These are phyloP conservation scores for Darksidea phi DNA, from an alignment of 495 filamentous ascomycete genomes.

Conservation along the genomic window DNA sequence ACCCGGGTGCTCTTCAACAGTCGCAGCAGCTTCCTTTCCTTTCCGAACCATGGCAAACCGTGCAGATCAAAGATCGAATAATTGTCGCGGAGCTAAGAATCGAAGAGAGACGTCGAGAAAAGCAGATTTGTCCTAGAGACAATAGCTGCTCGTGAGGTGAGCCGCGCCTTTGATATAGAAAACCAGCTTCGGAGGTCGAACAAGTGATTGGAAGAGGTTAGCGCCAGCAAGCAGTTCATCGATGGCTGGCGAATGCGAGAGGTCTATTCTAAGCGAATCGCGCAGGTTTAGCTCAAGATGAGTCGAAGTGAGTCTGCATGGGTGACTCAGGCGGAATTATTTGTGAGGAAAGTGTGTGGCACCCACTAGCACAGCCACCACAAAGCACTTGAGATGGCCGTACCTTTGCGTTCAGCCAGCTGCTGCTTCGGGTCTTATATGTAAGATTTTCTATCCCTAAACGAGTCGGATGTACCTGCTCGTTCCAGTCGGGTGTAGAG, in stretches of 20 bases:
- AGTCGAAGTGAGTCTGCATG: conserved; percentile 15
- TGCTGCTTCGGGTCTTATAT: too few relatives aligned
- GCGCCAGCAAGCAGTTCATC: neutral
- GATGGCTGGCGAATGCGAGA: neutral
- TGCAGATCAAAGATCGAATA: neutral
- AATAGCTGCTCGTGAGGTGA: neutral
- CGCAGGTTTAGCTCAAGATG: neutral
- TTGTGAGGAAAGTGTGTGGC: too few relatives aligned
- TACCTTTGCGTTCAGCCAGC: too few relatives aligned
- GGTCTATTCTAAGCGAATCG: neutral
- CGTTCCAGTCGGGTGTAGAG: too few relatives aligned
- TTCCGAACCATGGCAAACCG: conserved; percentile 25
- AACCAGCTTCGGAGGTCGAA: neutral
- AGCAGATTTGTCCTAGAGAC: neutral
- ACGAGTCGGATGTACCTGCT: too few relatives aligned
- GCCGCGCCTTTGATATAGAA: neutral
- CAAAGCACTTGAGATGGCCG: too few relatives aligned
- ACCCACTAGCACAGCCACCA: too few relatives aligned
- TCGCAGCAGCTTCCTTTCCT: conserved; percentile 23
- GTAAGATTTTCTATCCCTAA: too few relatives aligned
- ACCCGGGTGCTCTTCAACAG: conserved; percentile 16
- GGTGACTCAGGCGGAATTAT: too few relatives aligned
- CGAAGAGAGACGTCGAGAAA: neutral
- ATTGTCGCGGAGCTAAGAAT: neutral
- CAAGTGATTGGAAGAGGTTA: neutral